phyloP scores from a whole-genome alignment of 495 filamentous ascomycete species.

The Platismatia glauca region DNA sequence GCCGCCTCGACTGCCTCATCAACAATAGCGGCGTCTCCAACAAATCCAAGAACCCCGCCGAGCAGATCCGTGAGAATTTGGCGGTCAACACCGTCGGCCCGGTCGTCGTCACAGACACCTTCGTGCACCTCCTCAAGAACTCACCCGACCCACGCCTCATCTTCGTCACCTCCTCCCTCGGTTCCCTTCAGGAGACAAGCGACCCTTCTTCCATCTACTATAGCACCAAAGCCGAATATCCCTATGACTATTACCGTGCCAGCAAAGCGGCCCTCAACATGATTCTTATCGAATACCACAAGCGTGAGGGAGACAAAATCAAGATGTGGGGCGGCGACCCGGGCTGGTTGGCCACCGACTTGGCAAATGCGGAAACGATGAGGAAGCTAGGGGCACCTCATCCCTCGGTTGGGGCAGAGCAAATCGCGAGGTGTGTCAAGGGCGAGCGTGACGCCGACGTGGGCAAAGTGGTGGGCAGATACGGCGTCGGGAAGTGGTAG shows the following conservation, averaged over 20 bases:
- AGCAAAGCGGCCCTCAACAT: slow-evolving; percentile 38
- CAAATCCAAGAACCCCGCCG: no score
- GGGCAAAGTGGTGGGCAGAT: no score
- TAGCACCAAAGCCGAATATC: slow-evolving; percentile 21
- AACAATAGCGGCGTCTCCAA: slow-evolving; percentile 30
- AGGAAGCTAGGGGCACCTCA: no score
- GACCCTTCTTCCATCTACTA: background rate
- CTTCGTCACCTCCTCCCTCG: slow-evolving; percentile 33
- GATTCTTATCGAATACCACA: no score
- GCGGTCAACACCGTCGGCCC: slow-evolving; percentile 34
- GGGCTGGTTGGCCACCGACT: no score
- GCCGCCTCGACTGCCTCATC: slow-evolving; percentile 17
- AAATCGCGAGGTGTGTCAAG: no score
- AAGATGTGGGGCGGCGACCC: no score
- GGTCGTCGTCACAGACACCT: slow-evolving; percentile 33
- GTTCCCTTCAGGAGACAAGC: slow-evolving; percentile 21
- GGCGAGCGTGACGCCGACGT: no score
- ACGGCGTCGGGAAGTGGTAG: no score
- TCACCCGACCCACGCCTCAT: slow-evolving; percentile 34
- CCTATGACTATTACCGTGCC: slow-evolving; percentile 1
- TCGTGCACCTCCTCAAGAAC: slow-evolving; percentile 38
- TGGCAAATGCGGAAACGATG: no score
- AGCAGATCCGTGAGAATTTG: slow-evolving; percentile 21
- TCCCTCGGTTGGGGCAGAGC: no score
- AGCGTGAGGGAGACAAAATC: no score